phyloP scores from a whole-genome alignment of 2,329 filamentous ascomycete species.

The Fusarium haematococcum region DNA sequence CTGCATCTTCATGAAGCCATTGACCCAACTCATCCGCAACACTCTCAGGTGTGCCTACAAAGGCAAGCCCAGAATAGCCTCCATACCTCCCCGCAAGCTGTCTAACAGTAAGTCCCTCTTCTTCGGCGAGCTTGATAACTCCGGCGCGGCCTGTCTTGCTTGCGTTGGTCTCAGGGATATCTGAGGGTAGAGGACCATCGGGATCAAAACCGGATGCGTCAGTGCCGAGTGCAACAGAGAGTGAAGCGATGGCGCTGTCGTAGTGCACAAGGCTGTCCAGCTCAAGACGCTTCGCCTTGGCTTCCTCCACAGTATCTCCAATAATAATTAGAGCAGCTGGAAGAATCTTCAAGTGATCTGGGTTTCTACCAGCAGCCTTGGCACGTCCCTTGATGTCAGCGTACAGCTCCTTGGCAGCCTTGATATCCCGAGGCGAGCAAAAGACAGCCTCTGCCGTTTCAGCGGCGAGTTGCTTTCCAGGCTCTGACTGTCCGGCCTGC shows the following conservation, averaged over 20 bases:
- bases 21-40: constrained; percentile 62
- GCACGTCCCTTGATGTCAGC: constrained; percentile 63
- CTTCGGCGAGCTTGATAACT: constrained; percentile 57
- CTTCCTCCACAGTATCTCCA: constrained; percentile 62
- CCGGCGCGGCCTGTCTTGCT: constrained; percentile 61
- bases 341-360: constrained; percentile 62
- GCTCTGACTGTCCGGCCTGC: constrained; percentile 65
- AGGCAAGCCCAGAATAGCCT: constrained; percentile 62
- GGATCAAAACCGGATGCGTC: constrained; percentile 62
- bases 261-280: constrained; percentile 66
- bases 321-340: constrained; percentile 64
- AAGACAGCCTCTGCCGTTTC: constrained; percentile 67
- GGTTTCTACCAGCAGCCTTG: constrained; percentile 57
- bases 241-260: constrained; percentile 64
- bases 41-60: constrained; percentile 61
- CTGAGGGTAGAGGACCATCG: constrained; percentile 59
- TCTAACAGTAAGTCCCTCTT: constrained; percentile 60
- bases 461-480: constrained; percentile 62
- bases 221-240: constrained; percentile 60
- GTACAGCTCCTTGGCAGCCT: constrained; percentile 60
- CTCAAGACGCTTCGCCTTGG: constrained; percentile 59
- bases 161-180: constrained; percentile 65
- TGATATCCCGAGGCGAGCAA: constrained; percentile 60
- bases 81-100: constrained; percentile 64
- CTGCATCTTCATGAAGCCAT: constrained; percentile 60